phyloP scores from a whole-genome alignment of 176 grass and related monocot species.

The Cenchrus fungigraminus region DNA sequence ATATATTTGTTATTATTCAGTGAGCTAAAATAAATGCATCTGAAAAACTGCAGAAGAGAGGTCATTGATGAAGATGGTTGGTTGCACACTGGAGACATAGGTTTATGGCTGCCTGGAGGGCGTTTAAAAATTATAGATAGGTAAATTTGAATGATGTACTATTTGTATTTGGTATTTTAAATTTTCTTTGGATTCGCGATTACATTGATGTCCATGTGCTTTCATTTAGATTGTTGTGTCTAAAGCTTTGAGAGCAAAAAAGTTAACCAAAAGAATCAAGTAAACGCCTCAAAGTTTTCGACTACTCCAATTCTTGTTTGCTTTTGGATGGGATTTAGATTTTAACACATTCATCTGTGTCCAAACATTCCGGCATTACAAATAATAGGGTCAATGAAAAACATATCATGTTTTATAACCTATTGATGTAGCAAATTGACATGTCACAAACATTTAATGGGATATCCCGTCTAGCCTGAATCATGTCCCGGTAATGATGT shows the following conservation, averaged over 20 bases:
- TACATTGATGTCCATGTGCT: background rate
- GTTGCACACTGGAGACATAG: slow-evolving; percentile 98
- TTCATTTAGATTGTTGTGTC: background rate
- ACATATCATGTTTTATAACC: background rate
- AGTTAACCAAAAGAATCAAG: too few species aligned
- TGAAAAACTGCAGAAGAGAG: slow-evolving; percentile 62
- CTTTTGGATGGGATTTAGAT: too few species aligned
- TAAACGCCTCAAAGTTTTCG: too few species aligned
- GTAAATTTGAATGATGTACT: slow-evolving; percentile 42
- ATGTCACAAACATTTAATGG: too few species aligned
- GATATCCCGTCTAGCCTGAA: too few species aligned
- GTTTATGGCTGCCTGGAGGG: slow-evolving; percentile 92
- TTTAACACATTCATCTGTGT: too few species aligned
- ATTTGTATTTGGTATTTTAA: background rate
- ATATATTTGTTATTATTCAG: background rate
- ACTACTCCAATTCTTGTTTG: too few species aligned
- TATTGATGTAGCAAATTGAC: background rate
- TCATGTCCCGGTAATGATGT: too few species aligned
- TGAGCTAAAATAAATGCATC: slow-evolving; percentile 25
- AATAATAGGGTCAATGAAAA: too few species aligned
- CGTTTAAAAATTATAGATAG: slow-evolving; percentile 96
- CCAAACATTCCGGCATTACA: too few species aligned
- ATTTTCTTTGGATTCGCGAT: background rate
- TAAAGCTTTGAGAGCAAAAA: background rate
- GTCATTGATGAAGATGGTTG: slow-evolving; percentile 90